Evolutionary conservation across 805 yeast genomes (phyloP), one percentile per base, ranked within the genome.

Genomic region (Lachancea sp.): DNA sequence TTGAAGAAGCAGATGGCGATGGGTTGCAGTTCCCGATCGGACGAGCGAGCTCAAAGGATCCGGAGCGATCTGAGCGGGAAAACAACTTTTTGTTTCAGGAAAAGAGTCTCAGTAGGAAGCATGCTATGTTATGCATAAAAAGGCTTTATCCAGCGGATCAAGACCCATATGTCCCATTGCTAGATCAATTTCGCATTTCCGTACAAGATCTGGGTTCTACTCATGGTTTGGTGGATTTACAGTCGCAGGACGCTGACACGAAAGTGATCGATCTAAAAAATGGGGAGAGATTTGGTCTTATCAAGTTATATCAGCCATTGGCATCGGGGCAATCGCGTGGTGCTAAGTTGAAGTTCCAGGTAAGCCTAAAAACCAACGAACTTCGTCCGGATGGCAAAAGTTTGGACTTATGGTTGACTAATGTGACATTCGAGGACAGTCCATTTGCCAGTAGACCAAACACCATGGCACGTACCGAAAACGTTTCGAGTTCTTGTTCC

Each of bases 221-320:
- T 2, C 50, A 53, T 37, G 60, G 62, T 3, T 53, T 56, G 15
- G 58, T 56, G 19, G 60, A 58, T 42, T 36, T 56, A 31, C 53
- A 55, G 29, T 49, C 59, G 3, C 41, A 38, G 32, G 51, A 47
- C 10, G 42, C 47, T 18, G 50, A 49, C 29, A 48, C 51, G 12
- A 48, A 48, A 26, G 45, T 57, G 2, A 50, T 58, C 10, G 61
- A 58, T 41, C 45, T 58, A 35, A 55, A 52, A 44, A 57, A 55
- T 38, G 61, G 62, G 3, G 61, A 58, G 34, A 38, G 54, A 10
- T 55, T 58, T 46, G 61, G 60, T 2, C 38, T 58, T 26, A 43
- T 56, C 35, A 39, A 41, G 30, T 34, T 51, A 25, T 43, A 49
- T 18, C 36, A 42, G 17, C 56, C 57, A 3, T 37, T 50, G 3